phyloP scores from a whole-genome alignment of 2,329 filamentous ascomycete species.

The Sporothrix phasma region DNA sequence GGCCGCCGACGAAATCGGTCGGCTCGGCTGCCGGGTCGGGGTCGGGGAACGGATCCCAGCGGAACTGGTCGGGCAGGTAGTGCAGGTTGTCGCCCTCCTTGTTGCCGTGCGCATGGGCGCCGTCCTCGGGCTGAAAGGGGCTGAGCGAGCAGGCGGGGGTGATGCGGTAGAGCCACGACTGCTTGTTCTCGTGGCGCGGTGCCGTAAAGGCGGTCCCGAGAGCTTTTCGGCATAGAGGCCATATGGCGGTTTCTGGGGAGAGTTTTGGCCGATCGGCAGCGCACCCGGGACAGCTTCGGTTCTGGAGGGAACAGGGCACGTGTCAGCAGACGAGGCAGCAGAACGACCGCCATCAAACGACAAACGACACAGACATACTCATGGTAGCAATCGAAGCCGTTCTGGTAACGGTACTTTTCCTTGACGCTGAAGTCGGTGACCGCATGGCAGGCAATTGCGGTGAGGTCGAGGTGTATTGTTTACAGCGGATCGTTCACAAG shows the following conservation, averaged over 20 bases:
- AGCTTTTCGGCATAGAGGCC: slow-evolving; percentile 78
- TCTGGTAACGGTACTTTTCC: slow-evolving; percentile 63
- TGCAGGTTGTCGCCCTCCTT: slow-evolving; percentile 35
- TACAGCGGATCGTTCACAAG: background rate
- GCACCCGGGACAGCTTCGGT: slow-evolving; percentile 67
- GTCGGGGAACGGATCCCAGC: slow-evolving; percentile 70
- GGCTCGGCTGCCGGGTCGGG: slow-evolving; percentile 25
- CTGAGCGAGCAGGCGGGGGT: slow-evolving; percentile 53
- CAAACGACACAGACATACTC: slow-evolving; percentile 44
- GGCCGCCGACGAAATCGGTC: slow-evolving; percentile 42
- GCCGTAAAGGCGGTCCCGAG: slow-evolving; percentile 65
- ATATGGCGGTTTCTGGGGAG: slow-evolving; percentile 67
- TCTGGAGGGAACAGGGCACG: slow-evolving; percentile 33
- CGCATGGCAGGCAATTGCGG: slow-evolving; percentile 30
- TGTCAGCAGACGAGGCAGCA: background rate
- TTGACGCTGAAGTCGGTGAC: slow-evolving; percentile 38
- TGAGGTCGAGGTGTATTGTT: too few species aligned
- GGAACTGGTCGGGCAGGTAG: slow-evolving; percentile 70
- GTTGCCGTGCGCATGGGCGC: slow-evolving; percentile 24
- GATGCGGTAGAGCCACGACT: slow-evolving; percentile 64
- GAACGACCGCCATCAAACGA: background rate
- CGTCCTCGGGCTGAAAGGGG: slow-evolving; percentile 34
- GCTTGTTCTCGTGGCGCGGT: slow-evolving; percentile 57
- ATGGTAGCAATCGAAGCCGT: slow-evolving; percentile 67
- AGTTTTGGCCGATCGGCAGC: slow-evolving; percentile 66